Evolutionary conservation across 495 filamentous ascomycete species (phyloP).

Genomic region (Astrocystis sublimbata): DNA sequence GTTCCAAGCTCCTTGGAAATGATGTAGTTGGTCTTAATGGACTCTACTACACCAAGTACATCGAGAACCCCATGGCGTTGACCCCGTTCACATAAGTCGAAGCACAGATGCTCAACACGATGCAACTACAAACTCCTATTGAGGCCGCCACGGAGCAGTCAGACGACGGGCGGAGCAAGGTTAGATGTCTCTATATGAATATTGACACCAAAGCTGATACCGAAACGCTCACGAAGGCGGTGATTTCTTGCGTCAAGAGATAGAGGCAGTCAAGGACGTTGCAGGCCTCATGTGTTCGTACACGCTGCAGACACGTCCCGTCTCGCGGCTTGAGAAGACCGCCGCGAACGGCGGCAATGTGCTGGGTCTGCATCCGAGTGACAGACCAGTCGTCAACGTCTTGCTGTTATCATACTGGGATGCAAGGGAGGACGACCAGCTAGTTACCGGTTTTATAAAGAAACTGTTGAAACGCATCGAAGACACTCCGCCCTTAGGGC

Average conservation of each 20-base stretch:
- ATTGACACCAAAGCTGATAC: no score
- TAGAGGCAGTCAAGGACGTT: conserved; percentile 9
- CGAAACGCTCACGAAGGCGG: background rate
- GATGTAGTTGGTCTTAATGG: no score
- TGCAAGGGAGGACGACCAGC: conserved; percentile 19
- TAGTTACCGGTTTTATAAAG: conserved; percentile 12
- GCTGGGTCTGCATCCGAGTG: conserved; percentile 23
- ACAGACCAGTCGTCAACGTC: conserved; percentile 20
- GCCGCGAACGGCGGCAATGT: conserved; percentile 32
- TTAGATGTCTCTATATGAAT: no score
- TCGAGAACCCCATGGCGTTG: no score
- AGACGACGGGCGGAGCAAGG: no score
- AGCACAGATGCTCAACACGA: no score
- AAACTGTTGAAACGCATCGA: conserved; percentile 15
- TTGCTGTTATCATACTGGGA: conserved; percentile 23
- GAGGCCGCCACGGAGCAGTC: no score
- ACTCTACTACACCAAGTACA: no score
- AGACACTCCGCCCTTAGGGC: no score
- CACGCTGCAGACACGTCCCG: conserved; percentile 12
- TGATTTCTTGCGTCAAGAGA: conserved; percentile 10
- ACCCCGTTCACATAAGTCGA: no score
- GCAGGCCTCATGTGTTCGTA: conserved; percentile 9
- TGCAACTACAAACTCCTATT: no score
- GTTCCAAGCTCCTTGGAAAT: no score
- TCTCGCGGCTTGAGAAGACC: conserved; percentile 21